Base-by-base conservation (phyloP, 257 asterid species). In the Prunella vulgaris region DNA sequence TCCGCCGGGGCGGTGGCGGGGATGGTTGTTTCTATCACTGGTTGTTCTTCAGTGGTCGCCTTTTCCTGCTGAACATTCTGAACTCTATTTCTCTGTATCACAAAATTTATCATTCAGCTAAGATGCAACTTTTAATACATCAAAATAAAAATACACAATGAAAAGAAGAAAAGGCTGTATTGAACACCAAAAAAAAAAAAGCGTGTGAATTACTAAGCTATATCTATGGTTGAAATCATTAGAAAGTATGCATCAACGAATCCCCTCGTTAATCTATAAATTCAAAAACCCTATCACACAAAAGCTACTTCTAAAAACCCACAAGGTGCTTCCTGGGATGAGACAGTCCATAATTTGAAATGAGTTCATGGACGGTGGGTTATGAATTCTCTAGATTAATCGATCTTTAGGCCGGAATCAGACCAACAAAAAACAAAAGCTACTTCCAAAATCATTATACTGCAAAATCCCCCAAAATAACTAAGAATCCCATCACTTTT, bases 41-140 rank as follows among this genome's bases (percentile, higher is more conserved):
- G 51, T 48, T 79, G 84, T 66, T 88, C 89, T 18, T 73, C 78
- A 69, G 79, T 61, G 54, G 76, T 38, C 30, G 27, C 57, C 4
- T 35, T 61, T 49, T 68, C 86, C 66, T 71, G 84, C 68, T 70
- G 83, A 78, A 76, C 73, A 66, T 80, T 76, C 53, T 71, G 83
- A 75, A 77, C 81, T 72, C 78, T 74, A 74, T 77, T 77, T 74
- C 83, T 86, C 98, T 93, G 87, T 53, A 60, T 63, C 73, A 79
- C 48, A 57, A 68, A 69, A 21, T 15, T 24, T 54, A 49, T 56
- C 60, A 63, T 62, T 79, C 32, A 77, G 74, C 66, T 66, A 44
- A 42, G 54, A 15, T 65, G 20, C 28, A 40, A 46, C 9, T 46
- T 56, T 48, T 15, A 60, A 56, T 14, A 58, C 32, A 15, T 6